A percentile compares a stretch with the other conserved stretches of the same genome.
phyloP scores from a whole-genome alignment of 768 basidiomycete genomes.

The Lentinula edodes region DNA sequence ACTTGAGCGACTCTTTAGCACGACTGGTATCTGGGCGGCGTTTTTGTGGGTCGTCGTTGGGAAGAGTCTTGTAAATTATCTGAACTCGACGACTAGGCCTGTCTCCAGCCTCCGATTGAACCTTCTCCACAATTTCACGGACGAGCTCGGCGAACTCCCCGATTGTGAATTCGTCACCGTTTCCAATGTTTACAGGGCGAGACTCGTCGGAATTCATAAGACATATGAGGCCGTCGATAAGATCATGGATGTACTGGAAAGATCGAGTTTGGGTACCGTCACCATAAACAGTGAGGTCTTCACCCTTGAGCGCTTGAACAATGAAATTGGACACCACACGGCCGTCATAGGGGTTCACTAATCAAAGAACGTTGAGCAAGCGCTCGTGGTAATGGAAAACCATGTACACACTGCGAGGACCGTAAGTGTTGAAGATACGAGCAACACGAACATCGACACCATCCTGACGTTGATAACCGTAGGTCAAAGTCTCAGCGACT shows the following conservation, averaged over 20 bases:
- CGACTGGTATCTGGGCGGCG: constrained; percentile 89
- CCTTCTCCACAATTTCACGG: constrained; percentile 87
- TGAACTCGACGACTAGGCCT: constrained; percentile 46
- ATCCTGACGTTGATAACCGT: constrained; percentile 93
- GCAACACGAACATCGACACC: constrained; percentile 95
- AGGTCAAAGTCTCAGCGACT: constrained; percentile 96
- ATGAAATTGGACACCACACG: constrained; percentile 99
- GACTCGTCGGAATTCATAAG: constrained; percentile 95
- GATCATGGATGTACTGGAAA: constrained; percentile 98
- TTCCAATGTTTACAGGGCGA: constrained; percentile 95
- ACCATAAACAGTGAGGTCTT: constrained; percentile 96
- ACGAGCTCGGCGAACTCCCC: constrained; percentile 91
- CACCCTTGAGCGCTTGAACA: constrained; percentile 91
- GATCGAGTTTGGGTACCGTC: constrained; percentile 92
- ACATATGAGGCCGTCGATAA: constrained; percentile 87
- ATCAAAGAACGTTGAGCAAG: background rate
- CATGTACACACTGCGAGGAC: constrained; percentile 63
- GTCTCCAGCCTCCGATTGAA: constrained; percentile 78
- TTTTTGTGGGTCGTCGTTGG: constrained; percentile 92
- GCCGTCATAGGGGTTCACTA: constrained; percentile 95
- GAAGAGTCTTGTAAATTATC: constrained; percentile 76
- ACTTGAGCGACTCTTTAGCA: constrained; percentile 76
- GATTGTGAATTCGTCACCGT: constrained; percentile 93
- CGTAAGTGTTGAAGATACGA: constrained; percentile 97
- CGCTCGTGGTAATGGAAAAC: background rate